Base-by-base conservation (phyloP, 345 rosid genomes). In the Stellera chamaejasme region DNA sequence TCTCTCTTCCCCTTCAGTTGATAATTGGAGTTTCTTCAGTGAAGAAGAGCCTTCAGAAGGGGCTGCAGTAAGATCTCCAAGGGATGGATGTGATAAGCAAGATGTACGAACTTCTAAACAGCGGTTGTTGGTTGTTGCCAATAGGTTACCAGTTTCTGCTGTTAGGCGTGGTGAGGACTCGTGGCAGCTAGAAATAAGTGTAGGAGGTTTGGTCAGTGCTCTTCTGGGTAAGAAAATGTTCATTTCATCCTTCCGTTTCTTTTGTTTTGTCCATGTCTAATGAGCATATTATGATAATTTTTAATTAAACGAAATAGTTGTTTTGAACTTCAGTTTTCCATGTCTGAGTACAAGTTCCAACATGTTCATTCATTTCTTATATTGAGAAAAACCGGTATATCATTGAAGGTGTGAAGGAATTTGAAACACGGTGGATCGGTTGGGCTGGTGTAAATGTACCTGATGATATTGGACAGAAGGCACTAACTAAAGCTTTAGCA, bases 371-470 rank as follows among this genome's bases (percentile, higher is more conserved):
- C 14, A 11, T 23, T 23, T n/a, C 52, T 15, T 23, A 26, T 15
- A 23, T 13, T 23, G 14, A 58, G 36, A 48, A 50, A 28, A 43
- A 7, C 54, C 14, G 43, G 54, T 48, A 50, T 67, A 43, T 56
- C 54, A 50, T 52, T 61, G 48, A 67, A 80, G 85, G 85, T 50
- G 73, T 80, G 70, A 77, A 63, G 63, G 82, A 80, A 59, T 77
- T 77, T 56, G 82, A 80, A 59, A 73, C 85, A 32, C 77, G 76
- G 55, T 80, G 85, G 85, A 77, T 80, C 66, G 85, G 85, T 59
- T 80, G 82, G 85, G 82, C 85, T 58, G 85, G 85, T 58, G 85
- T 80, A 55, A 77, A 72, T 59, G 85, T 80, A 11, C 71, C 76
- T 55, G 85, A 80, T 70, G 82, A 67, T 49, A 57, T 59, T 61